Evolutionary conservation across 805 yeast genomes (phyloP).

Genomic region (Hanseniaspora pseudoguilliermondii): DNA sequence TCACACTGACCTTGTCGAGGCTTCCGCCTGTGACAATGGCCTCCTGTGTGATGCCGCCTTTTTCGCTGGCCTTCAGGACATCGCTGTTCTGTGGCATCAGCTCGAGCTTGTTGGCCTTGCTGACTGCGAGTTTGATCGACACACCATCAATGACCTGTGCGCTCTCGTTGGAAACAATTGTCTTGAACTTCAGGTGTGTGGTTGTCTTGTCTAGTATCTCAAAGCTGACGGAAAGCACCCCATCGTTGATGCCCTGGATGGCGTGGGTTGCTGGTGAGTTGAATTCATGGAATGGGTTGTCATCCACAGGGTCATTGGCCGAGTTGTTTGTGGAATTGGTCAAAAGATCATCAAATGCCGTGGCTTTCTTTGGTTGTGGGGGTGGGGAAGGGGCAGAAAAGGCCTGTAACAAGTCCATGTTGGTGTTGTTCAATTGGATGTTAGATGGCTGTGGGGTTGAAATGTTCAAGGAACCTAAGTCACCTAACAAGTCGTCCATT

Average conservation of each 20-base stretch:
- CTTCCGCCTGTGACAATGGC: neutral
- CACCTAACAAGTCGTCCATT: constrained; percentile 60
- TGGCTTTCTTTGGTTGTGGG: constrained; percentile 15
- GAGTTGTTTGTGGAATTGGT: constrained; percentile 15
- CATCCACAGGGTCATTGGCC: constrained; percentile 16
- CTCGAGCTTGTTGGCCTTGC: constrained; percentile 45
- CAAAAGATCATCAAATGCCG: constrained; percentile 14
- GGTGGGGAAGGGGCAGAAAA: constrained; percentile 18
- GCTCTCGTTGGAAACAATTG: constrained; percentile 40
- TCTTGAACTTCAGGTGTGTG: constrained; percentile 32
- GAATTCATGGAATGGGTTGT: constrained; percentile 18
- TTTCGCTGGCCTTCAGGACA: constrained; percentile 35
- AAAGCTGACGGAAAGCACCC: constrained; percentile 38
- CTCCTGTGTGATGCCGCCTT: constrained; percentile 42
- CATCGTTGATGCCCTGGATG: neutral
- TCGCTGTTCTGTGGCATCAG: constrained; percentile 53
- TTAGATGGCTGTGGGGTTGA: constrained; percentile 25
- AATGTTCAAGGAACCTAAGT: constrained; percentile 51
- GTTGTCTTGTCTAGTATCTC: constrained; percentile 29
- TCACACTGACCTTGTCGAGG: constrained; percentile 22
- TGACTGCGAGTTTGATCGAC: constrained; percentile 57
- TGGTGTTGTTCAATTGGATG: constrained; percentile 15
- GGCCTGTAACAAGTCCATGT: constrained; percentile 18
- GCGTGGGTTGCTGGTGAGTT: neutral
- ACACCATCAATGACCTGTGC: constrained; percentile 36